Conservation (phyloP, 768 basidiomycete species). For the Boletus pseudo-olivaceus region DNA sequence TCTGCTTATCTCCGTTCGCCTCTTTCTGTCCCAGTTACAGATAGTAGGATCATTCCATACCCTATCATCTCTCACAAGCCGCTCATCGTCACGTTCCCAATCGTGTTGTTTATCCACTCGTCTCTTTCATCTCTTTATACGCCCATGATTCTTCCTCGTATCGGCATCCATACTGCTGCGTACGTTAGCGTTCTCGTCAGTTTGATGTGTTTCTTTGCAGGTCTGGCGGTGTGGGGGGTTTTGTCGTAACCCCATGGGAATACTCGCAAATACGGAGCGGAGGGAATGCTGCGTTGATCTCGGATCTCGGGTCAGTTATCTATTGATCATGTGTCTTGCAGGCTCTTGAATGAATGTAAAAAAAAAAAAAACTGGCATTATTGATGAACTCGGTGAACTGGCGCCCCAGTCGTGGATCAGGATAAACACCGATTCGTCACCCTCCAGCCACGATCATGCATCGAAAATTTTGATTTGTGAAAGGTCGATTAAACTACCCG, state of each 20-base stretch:
- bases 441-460: neutral
- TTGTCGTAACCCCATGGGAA: slow-evolving; percentile 37
- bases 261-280: neutral
- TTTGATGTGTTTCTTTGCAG: slow-evolving; percentile 67
- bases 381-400: neutral
- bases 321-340: slow-evolving; percentile 6
- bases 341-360: neutral
- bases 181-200: slow-evolving; percentile 66
- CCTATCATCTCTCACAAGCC: slow-evolving; percentile 31
- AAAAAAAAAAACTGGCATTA: neutral
- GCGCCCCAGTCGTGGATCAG: neutral
- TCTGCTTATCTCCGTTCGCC: slow-evolving; percentile 59
- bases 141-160: slow-evolving; percentile 59
- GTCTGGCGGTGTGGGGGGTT: slow-evolving; percentile 69
- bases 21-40: slow-evolving; percentile 32
- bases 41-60: slow-evolving; percentile 13
- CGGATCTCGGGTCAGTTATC: slow-evolving; percentile 2
- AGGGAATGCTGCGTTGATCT: neutral
- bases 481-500: neutral
- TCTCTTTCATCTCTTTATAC: slow-evolving; percentile 63
- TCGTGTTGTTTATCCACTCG: slow-evolving; percentile 47
- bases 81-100: slow-evolving; percentile 40
- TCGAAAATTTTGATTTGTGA: neutral
- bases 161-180: slow-evolving; percentile 75
- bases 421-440: neutral